A percentile compares a stretch with the other conserved stretches of the same genome.
Conservation (phyloP, 164 flowering plant genomes). For the Stephania japonica region DNA sequence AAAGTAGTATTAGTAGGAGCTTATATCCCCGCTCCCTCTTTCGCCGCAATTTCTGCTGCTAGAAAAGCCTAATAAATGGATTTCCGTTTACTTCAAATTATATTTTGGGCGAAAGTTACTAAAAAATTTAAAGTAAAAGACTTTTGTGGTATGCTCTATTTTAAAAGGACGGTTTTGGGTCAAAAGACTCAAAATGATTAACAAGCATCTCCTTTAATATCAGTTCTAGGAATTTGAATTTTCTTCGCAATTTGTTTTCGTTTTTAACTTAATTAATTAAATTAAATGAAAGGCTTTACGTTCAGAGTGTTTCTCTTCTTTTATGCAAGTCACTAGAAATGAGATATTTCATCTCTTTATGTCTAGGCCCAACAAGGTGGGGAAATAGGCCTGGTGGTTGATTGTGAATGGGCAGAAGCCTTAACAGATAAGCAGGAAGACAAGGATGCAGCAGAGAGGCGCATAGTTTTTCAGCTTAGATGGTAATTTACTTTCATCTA, state of each 20-base stretch:
- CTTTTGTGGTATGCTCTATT: too few species aligned
- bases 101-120: too few species aligned
- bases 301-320: neutral
- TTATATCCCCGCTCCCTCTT: too few species aligned
- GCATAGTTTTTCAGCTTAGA: slow-evolving; percentile 85
- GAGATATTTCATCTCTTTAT: slow-evolving; percentile 6
- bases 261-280: neutral
- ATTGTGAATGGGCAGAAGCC: slow-evolving; percentile 97
- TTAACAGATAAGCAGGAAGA: slow-evolving; percentile 65
- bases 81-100: too few species aligned
- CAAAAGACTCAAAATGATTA: too few species aligned
- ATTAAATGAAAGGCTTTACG: neutral
- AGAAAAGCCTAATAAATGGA: too few species aligned
- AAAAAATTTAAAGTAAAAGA: too few species aligned
- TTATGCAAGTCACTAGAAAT: neutral
- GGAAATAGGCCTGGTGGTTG: slow-evolving; percentile 63
- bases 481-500: slow-evolving; percentile 39
- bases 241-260: neutral
- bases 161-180: too few species aligned
- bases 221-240: neutral
- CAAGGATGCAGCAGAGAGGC: slow-evolving; percentile 63
- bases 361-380: slow-evolving; percentile 73
- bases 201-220: neutral
- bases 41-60: too few species aligned
- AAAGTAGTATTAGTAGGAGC: too few species aligned